Evolutionary conservation across 306 rosid species (phyloP), one percentile per base, ranked within the genome.

Genomic region (Hylodesmum podocarpum): DNA sequence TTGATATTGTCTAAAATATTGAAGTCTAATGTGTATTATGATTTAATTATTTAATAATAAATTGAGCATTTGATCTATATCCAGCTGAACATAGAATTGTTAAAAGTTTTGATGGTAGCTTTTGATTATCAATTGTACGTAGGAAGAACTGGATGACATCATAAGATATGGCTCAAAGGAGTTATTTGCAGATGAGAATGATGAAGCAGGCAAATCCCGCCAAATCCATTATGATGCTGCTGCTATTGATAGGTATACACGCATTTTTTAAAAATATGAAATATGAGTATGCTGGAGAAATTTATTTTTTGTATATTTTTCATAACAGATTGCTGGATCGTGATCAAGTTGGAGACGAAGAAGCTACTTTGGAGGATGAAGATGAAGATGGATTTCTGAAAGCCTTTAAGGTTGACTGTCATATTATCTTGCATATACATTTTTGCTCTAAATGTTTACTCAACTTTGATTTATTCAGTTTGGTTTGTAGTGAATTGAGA

Each of bases 61-160:
- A 21, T 43, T 8, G 19, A 25, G 41, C 2, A 61, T 36, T 66
- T n/a, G 19, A 21, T 39, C 9, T 18, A 53, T 73, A 70, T 71
- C 66, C 37, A 59, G 74, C 54, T 65, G 19, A 53, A 18, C 51
- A 43, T 51, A 12, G 61, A 70, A 64, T 40, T 71, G 43, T 71
- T 58, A 64, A 66, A 64, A 79, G 65, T 74, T 67, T 39, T 77
- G 69, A 81, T 77, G 73, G 33, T 74, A 73, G 79, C 73, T 78
- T 78, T 47, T 68, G 54, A 64, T 53, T 55, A 36, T 73, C 27
- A 8, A 82, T 78, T 82, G 54, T 68, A 28, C 41, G 50, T 78
- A 95, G 99, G 99, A 95, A 84, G 98, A 95, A 87, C 86, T 95
- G 76, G 98, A 95, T 87, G 99, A 95, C 81, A 95, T 95, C 82